Evolutionary conservation across 331 rosid genomes (phyloP).

Genomic region (Malus hybrid): DNA sequence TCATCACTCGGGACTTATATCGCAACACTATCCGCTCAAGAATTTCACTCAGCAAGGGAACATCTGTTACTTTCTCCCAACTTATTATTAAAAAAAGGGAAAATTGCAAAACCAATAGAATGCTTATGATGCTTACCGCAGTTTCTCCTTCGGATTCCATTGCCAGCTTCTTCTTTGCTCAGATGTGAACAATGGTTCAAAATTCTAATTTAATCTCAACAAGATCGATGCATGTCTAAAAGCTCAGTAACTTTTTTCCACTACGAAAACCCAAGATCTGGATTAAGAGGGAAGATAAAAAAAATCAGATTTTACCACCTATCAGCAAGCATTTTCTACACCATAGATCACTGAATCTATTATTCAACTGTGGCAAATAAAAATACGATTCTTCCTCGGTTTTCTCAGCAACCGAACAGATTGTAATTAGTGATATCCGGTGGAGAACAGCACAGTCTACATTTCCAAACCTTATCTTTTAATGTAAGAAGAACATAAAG

Average conservation of each 20-base stretch:
- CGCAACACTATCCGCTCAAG: neutral
- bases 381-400: neutral
- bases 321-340: conserved; percentile 21
- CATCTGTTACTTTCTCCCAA: neutral
- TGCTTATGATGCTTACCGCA: conserved; percentile 43
- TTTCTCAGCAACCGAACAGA: neutral
- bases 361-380: conserved; percentile 1
- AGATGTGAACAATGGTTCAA: conserved; percentile 32
- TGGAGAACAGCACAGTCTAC: conserved; percentile 5
- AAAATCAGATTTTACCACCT: conserved; percentile 8
- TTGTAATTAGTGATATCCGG: neutral
- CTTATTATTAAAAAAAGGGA: neutral
- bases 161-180: conserved; percentile 18
- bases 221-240: conserved; percentile 35
- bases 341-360: neutral
- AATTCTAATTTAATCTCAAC: conserved; percentile 24
- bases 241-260: neutral
- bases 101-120: neutral
- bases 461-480: neutral
- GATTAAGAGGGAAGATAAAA: neutral
- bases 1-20: neutral
- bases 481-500: neutral
- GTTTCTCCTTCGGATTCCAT: conserved; percentile 80
- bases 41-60: neutral
- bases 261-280: conserved; percentile 26